Conservation (phyloP, 805 yeast species). For the Brettanomyces naardenensis region DNA sequence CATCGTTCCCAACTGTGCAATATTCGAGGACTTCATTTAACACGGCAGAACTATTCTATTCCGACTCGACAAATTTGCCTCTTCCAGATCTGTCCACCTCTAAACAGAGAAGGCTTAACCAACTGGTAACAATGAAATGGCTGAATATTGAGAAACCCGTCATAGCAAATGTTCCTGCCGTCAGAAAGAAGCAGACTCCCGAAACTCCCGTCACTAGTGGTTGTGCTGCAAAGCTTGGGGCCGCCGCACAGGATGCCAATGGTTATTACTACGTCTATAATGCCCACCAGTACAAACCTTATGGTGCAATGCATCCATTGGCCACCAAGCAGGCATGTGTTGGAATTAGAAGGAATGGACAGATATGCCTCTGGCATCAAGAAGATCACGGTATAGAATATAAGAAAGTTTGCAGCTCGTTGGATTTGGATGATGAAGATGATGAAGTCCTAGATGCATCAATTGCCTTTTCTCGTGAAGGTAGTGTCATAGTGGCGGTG, state of each 20-base stretch:
- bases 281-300: constrained; percentile 50
- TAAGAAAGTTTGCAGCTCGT: constrained; percentile 26
- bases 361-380: constrained; percentile 52
- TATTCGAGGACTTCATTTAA: constrained; percentile 29
- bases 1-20: constrained; percentile 33
- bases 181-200: constrained; percentile 22
- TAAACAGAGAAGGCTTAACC: constrained; percentile 12
- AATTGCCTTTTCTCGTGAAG: constrained; percentile 46
- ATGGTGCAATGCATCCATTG: constrained; percentile 62
- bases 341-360: constrained; percentile 57
- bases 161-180: constrained; percentile 52
- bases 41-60: constrained; percentile 38
- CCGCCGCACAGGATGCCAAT: constrained; percentile 26
- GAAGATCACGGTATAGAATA: constrained; percentile 56
- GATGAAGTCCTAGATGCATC: constrained; percentile 30
- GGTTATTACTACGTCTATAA: constrained; percentile 41
- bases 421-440: constrained; percentile 24
- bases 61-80: constrained; percentile 27
- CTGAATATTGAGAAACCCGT: constrained; percentile 63
- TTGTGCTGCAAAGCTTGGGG: constrained; percentile 28
- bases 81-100: constrained; percentile 15
- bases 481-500: constrained; percentile 34
- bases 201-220: constrained; percentile 25
- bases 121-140: constrained; percentile 57
- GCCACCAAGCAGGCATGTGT: constrained; percentile 64